These are phyloP conservation scores for Spencermartinsiella ligniputridi DNA, from an alignment of 1,139 yeast species.

Conservation along the genomic window DNA sequence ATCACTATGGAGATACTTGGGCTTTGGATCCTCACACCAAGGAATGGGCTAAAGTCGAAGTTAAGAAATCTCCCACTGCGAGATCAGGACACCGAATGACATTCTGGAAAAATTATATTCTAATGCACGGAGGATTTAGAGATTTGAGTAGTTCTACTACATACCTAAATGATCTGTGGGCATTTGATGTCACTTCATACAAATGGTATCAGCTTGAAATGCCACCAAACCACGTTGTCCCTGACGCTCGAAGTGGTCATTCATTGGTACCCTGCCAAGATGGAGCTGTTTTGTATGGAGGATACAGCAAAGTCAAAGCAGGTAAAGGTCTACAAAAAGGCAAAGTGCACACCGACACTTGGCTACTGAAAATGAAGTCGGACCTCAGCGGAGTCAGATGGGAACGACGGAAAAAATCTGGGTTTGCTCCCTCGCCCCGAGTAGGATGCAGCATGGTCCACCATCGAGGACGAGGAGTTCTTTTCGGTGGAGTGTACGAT, in stretches of 20 bases:
- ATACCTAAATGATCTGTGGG: slow-evolving; percentile 83
- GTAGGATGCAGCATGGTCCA: slow-evolving; percentile 91
- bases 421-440: slow-evolving; percentile 83
- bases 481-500: slow-evolving; percentile 96
- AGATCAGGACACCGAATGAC: slow-evolving; percentile 91
- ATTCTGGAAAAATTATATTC: slow-evolving; percentile 83
- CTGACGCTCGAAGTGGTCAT: slow-evolving; percentile 94
- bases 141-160: slow-evolving; percentile 83
- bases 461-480: slow-evolving; percentile 88
- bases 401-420: slow-evolving; percentile 87
- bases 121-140: slow-evolving; percentile 88
- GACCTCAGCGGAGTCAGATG: slow-evolving; percentile 78
- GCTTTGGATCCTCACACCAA: slow-evolving; percentile 74
- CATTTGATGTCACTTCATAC: slow-evolving; percentile 81
- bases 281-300: slow-evolving; percentile 88
- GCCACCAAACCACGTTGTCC: slow-evolving; percentile 73
- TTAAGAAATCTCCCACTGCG: slow-evolving; percentile 71
- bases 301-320: slow-evolving; percentile 90
- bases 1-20: slow-evolving; percentile 97
- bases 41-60: slow-evolving; percentile 87
- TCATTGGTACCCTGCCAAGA: slow-evolving; percentile 77
- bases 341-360: slow-evolving; percentile 80
- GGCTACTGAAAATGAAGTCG: slow-evolving; percentile 83
- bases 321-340: slow-evolving; percentile 88
- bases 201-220: slow-evolving; percentile 90